Evolutionary conservation across 352 stramenopile genomes (phyloP).

Genomic region (Pythium dissimile): DNA sequence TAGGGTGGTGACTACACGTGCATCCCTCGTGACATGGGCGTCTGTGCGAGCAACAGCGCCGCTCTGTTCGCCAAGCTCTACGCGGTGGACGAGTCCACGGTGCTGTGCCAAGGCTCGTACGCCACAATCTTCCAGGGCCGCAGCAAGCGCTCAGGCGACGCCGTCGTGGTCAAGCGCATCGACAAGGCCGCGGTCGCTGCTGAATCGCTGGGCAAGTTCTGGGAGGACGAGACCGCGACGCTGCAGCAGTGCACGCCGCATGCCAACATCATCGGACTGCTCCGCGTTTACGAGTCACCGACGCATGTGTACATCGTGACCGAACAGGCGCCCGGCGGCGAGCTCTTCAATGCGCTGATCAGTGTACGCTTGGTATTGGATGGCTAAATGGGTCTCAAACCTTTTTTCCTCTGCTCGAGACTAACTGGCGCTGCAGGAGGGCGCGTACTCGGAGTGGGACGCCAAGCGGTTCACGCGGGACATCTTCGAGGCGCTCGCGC

Average conservation of each 20-base stretch:
- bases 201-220: constrained; percentile 13
- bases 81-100: constrained; percentile 35
- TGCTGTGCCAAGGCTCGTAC: constrained; percentile 47
- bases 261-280: constrained; percentile 52
- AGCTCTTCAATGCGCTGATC: constrained; percentile 73
- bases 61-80: constrained; percentile 34
- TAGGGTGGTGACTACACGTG: too few relatives aligned
- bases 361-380: constrained; percentile 13
- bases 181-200: constrained; percentile 26
- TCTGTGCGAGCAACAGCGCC: constrained; percentile 35
- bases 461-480: constrained; percentile 43
- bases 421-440: constrained; percentile 30
- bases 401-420: too few relatives aligned
- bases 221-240: constrained; percentile 49
- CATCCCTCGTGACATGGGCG: constrained; percentile 34
- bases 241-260: constrained; percentile 47
- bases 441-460: constrained; percentile 75
- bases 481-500: constrained; percentile 52
- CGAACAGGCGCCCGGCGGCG: constrained; percentile 51
- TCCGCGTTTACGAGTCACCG: constrained; percentile 48
- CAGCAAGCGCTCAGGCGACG: constrained; percentile 27
- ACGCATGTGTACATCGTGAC: constrained; percentile 54
- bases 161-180: constrained; percentile 64
- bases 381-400: background rate
- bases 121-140: constrained; percentile 46